These are phyloP conservation scores for Chrysopogon serrulatus DNA, from an alignment of 176 grass and related monocot species.

Conservation along the genomic window DNA sequence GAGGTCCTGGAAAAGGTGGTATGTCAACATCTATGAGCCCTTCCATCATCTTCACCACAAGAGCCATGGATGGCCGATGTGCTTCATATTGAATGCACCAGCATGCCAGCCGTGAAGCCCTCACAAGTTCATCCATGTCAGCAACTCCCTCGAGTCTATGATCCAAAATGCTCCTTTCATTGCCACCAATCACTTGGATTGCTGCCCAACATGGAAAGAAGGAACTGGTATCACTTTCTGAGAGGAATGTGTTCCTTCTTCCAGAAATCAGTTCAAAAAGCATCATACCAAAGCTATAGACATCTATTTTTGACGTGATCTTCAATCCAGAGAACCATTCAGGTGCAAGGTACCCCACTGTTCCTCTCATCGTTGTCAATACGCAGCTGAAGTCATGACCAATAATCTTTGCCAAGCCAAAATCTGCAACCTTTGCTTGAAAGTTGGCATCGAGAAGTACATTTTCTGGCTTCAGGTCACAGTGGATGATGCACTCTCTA, in stretches of 20 bases:
- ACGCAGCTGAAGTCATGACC: slow-evolving; percentile 72
- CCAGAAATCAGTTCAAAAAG: slow-evolving; percentile 59
- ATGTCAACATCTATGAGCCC: slow-evolving; percentile 7
- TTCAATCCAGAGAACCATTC: slow-evolving; percentile 58
- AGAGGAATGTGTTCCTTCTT: slow-evolving; percentile 43
- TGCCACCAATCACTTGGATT: neutral
- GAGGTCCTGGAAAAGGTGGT: slow-evolving; percentile 10
- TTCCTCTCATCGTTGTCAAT: slow-evolving; percentile 70
- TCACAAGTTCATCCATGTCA: slow-evolving; percentile 5
- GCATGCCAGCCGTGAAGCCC: slow-evolving; percentile 14
- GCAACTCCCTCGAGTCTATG: neutral
- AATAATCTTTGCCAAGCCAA: no score
- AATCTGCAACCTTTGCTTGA: no score
- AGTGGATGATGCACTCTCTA: slow-evolving; percentile 74
- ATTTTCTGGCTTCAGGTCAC: no score
- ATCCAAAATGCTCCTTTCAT: neutral
- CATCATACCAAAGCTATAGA: slow-evolving; percentile 78
- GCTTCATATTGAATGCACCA: slow-evolving; percentile 33
- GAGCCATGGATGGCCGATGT: slow-evolving; percentile 19
- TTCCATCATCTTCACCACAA: slow-evolving; percentile 26
- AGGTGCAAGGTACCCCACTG: no score
- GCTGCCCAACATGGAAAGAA: neutral
- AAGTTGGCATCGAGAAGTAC: no score
- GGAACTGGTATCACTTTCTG: neutral
- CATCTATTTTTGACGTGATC: slow-evolving; percentile 61